phyloP scores from a whole-genome alignment of 306 rosid species.

The Quercus variabilis region DNA sequence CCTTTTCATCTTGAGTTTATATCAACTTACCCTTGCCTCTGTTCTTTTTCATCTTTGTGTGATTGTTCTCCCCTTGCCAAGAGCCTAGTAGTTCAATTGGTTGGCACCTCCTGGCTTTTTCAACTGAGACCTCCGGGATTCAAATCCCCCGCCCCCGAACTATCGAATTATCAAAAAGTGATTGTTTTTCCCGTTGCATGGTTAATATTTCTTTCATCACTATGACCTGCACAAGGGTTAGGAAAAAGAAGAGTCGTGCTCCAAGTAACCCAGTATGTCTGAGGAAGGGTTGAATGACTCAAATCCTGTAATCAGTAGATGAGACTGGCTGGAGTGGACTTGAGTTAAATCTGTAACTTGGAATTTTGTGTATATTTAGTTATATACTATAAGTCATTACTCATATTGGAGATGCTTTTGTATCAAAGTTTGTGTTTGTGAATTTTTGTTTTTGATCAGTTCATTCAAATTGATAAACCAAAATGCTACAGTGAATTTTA shows the following conservation, averaged over 20 bases:
- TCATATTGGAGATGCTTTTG: not conserved
- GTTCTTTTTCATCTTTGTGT: conserved; percentile 4
- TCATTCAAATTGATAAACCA: not conserved
- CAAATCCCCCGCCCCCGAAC: no score
- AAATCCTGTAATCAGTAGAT: not conserved
- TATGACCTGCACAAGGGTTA: not conserved
- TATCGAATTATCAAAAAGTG: not conserved
- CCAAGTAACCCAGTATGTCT: not conserved
- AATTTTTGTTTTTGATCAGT: not conserved
- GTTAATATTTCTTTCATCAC: not conserved
- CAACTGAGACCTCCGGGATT: no score
- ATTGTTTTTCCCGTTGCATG: conserved; percentile 4
- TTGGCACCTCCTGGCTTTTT: no score
- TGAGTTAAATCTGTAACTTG: not conserved
- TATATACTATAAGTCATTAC: not conserved
- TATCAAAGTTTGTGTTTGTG: not conserved
- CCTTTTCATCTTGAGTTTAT: not conserved
- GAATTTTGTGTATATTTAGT: not conserved
- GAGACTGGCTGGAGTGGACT: not conserved
- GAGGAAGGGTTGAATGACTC: not conserved
- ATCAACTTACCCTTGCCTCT: not conserved
- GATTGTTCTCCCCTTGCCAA: not conserved
- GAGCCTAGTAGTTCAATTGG: no score
- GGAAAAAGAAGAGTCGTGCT: not conserved
- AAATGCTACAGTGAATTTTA: not conserved